A percentile compares a stretch with the other conserved stretches of the same genome.
Conservation (phyloP, 2,329 filamentous ascomycete genomes). For the Hypomyces perniciosus region DNA sequence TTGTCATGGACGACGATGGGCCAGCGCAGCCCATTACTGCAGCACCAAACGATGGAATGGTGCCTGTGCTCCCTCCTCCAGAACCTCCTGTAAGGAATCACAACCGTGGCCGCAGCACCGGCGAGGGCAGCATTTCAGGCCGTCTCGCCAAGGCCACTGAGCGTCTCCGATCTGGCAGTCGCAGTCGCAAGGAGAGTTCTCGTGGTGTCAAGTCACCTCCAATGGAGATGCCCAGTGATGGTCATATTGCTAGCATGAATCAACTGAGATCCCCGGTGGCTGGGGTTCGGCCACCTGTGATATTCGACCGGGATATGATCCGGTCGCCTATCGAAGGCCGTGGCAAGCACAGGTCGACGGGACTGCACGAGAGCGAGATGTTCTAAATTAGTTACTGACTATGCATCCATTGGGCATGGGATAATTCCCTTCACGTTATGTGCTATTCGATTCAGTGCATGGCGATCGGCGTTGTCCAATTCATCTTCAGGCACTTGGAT, state of each 20-base stretch:
- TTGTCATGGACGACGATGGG: slow-evolving; percentile 59
- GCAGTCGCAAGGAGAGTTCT: slow-evolving; percentile 41
- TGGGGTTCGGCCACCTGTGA: slow-evolving; percentile 27
- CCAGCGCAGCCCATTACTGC: slow-evolving; percentile 23
- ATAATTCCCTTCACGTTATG: not conserved
- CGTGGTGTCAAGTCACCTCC: slow-evolving; percentile 20
- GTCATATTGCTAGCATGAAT: slow-evolving; percentile 25
- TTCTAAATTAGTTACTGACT: slow-evolving; percentile 31
- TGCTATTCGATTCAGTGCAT: no score
- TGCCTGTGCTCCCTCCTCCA: slow-evolving; percentile 41
- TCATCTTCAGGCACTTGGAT: no score
- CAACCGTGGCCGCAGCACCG: slow-evolving; percentile 51
- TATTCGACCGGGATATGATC: slow-evolving; percentile 32
- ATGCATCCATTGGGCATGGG: not conserved
- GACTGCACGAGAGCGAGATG: slow-evolving; percentile 50
- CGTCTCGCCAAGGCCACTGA: slow-evolving; percentile 54
- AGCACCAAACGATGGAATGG: slow-evolving; percentile 36
- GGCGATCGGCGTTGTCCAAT: no score
- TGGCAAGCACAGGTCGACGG: slow-evolving; percentile 41
- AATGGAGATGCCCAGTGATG: slow-evolving; percentile 37
- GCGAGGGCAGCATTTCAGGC: slow-evolving; percentile 46
- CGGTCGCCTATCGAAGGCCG: slow-evolving; percentile 28
- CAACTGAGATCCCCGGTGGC: slow-evolving; percentile 25
- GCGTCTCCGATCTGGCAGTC: slow-evolving; percentile 54
- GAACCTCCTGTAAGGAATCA: slow-evolving; percentile 43